phyloP scores from a whole-genome alignment of 1,139 yeast genomes.

The Blastobotrys niveus region DNA sequence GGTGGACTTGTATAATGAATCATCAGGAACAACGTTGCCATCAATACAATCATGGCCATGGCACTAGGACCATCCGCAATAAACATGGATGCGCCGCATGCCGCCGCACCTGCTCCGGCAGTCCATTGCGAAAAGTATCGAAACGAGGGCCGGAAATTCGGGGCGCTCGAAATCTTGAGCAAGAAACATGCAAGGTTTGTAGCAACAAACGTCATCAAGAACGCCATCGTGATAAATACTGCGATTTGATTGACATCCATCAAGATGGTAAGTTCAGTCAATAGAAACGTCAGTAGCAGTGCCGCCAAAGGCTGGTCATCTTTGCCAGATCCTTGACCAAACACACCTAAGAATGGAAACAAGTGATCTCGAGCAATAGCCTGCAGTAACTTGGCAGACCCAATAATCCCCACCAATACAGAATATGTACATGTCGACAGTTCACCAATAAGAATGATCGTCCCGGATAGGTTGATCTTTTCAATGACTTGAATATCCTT shows the following conservation, averaged over 20 bases:
- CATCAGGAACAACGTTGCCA: constrained; percentile 59
- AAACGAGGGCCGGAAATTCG: constrained; percentile 93
- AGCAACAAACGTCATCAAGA: constrained; percentile 88
- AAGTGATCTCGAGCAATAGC: constrained; percentile 87
- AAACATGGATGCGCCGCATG: constrained; percentile 79
- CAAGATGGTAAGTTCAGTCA: constrained; percentile 77
- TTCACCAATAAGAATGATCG: constrained; percentile 75
- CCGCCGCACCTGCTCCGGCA: constrained; percentile 66
- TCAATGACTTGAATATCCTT: constrained; percentile 80
- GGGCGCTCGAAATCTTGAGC: constrained; percentile 84
- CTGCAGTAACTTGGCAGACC: constrained; percentile 83
- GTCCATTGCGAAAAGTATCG: constrained; percentile 76
- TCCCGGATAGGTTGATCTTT: constrained; percentile 63
- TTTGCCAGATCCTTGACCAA: constrained; percentile 42
- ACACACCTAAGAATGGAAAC: constrained; percentile 64
- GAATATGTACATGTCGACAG: constrained; percentile 85
- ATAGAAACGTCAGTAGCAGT: constrained; percentile 66
- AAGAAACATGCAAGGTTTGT: constrained; percentile 90
- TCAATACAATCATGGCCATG: constrained; percentile 59
- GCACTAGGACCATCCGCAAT: constrained; percentile 91
- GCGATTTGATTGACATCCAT: constrained; percentile 93
- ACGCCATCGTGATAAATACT: constrained; percentile 93
- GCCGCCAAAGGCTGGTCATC: constrained; percentile 55
- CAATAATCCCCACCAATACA: constrained; percentile 88
- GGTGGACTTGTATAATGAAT: constrained; percentile 92